These are phyloP conservation scores for Boletus reticulatus DNA, from an alignment of 768 basidiomycete species.

Conservation along the genomic window DNA sequence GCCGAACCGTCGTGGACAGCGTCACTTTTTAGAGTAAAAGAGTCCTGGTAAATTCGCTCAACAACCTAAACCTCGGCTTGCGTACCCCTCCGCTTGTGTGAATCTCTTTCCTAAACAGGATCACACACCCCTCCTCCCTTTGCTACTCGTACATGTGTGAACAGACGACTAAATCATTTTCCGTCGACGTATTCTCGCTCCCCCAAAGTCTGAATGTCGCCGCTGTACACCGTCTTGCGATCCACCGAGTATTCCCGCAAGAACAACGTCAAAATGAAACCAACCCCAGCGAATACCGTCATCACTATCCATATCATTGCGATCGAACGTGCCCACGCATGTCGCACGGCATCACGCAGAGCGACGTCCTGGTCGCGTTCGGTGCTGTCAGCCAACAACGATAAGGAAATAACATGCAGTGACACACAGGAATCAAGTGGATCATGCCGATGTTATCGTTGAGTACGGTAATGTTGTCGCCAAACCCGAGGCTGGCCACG, in stretches of 20 bases:
- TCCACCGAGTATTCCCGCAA: constrained; percentile 59
- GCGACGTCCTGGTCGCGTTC: constrained; percentile 41
- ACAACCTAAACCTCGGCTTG: constrained; percentile 20
- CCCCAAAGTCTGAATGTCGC: constrained; percentile 22
- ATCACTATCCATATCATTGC: constrained; percentile 62
- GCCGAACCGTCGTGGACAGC: constrained; percentile 10
- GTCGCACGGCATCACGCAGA: constrained; percentile 47
- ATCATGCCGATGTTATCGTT: constrained; percentile 45
- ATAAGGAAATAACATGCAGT: background rate
- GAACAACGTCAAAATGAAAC: constrained; percentile 51
- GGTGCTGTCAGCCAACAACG: background rate
- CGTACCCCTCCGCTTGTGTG: constrained; percentile 20
- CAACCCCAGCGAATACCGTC: constrained; percentile 54
- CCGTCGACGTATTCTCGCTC: background rate
- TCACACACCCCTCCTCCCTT: too few relatives aligned
- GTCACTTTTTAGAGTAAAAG: constrained; percentile 8
- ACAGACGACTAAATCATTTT: too few relatives aligned
- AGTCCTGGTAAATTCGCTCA: constrained; percentile 16
- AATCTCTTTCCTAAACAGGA: constrained; percentile 13
- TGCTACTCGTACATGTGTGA: too few relatives aligned
- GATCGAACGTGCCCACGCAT: constrained; percentile 65
- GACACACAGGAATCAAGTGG: constrained; percentile 22
- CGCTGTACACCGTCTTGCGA: constrained; percentile 45
- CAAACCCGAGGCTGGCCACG: constrained; percentile 17
- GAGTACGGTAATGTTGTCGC: constrained; percentile 41